Percentiles rank a stretch among this genome's conserved stretches.
phyloP scores from a whole-genome alignment of 169 alveolate species.

The Cryptosporidium canis region DNA sequence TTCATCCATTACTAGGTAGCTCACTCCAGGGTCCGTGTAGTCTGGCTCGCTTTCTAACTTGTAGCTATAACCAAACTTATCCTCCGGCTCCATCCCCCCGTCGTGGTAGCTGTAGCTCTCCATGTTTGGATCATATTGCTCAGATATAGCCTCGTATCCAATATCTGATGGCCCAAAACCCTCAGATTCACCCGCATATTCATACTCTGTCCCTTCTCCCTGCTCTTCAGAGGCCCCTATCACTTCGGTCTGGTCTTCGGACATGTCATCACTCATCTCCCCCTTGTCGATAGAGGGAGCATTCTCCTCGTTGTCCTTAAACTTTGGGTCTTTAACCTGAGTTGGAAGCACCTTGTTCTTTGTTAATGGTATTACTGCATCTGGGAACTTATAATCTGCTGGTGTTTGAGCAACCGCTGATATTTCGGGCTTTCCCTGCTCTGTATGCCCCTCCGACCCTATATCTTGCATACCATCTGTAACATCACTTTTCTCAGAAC shows the following conservation, averaged over 20 bases:
- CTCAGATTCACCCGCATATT: slow-evolving; percentile 27
- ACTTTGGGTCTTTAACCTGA: background rate
- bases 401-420: slow-evolving; percentile 68
- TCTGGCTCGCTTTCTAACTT: slow-evolving; percentile 2
- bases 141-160: slow-evolving; percentile 33
- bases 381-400: slow-evolving; percentile 67
- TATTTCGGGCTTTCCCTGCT: background rate
- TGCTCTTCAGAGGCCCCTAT: background rate
- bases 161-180: slow-evolving; percentile 63
- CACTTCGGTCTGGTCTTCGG: slow-evolving; percentile 46
- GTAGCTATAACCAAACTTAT: background rate
- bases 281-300: background rate
- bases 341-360: background rate
- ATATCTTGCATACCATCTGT: background rate
- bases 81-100: background rate
- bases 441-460: background rate
- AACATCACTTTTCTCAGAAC: background rate
- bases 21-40: slow-evolving; percentile 27
- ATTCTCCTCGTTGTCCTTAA: background rate
- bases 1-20: slow-evolving; percentile 28
- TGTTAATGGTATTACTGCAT: slow-evolving; percentile 41
- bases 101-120: slow-evolving; percentile 31
- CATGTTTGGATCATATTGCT: background rate
- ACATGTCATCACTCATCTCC: background rate
- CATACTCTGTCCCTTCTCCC: slow-evolving; percentile 30